Conservation (phyloP, 345 rosid genomes). For the Eucalyptus guilfoylei region DNA sequence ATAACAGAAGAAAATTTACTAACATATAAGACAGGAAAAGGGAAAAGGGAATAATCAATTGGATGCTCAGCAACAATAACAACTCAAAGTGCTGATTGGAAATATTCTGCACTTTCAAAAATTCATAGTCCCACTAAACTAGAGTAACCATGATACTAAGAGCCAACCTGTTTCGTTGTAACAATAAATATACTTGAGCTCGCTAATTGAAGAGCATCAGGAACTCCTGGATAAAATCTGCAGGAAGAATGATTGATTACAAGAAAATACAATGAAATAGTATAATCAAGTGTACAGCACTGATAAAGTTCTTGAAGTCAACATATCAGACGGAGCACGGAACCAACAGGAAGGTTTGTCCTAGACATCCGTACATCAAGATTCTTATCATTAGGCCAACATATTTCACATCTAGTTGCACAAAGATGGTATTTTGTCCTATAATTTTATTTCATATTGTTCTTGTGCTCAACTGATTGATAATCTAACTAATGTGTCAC, state of each 20-base stretch:
- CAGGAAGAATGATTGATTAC: slow-evolving; percentile 1
- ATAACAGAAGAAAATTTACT: neutral
- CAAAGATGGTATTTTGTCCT: neutral
- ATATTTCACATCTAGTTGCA: neutral
- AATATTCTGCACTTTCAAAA: neutral
- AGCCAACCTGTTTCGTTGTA: slow-evolving; percentile 73
- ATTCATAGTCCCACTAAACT: neutral
- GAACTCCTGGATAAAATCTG: slow-evolving; percentile 87
- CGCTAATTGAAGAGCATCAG: slow-evolving; percentile 75
- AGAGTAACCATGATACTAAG: neutral
- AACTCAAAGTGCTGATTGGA: neutral
- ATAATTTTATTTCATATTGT: neutral
- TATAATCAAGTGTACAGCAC: neutral
- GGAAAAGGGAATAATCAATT: neutral
- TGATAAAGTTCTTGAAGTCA: neutral
- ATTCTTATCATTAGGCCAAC: neutral
- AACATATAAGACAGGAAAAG: neutral
- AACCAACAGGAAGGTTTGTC: neutral
- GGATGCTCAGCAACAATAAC: neutral
- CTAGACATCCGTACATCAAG: neutral
- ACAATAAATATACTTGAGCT: slow-evolving; percentile 76
- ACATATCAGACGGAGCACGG: neutral
- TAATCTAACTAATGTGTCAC: neutral
- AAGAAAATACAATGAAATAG: neutral
- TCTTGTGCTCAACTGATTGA: neutral